Percentiles rank a stretch among this genome's conserved stretches.
Conservation (phyloP, 1,139 yeast species). For the Nakaseomyces nivariensis region DNA sequence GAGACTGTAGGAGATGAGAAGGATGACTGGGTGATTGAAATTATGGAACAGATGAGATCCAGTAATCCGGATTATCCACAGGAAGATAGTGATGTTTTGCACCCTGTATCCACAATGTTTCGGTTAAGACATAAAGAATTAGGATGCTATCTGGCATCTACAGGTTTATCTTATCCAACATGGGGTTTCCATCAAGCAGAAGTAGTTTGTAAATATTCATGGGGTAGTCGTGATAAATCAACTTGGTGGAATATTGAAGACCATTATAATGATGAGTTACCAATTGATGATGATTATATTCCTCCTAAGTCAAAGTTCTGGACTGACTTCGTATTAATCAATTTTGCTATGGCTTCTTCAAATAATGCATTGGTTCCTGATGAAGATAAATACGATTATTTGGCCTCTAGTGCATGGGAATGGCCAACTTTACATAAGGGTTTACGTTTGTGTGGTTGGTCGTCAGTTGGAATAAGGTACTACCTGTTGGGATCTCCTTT, state of each 20-base stretch:
- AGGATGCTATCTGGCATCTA: conserved; percentile 68
- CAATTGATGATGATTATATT: conserved; percentile 35
- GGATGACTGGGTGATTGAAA: conserved; percentile 67
- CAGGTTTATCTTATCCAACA: conserved; percentile 60
- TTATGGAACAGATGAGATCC: conserved; percentile 47
- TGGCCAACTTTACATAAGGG: conserved; percentile 64
- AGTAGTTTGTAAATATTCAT: conserved; percentile 53
- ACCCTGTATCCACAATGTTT: conserved; percentile 63
- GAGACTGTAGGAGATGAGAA: conserved; percentile 45
- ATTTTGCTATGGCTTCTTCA: conserved; percentile 71
- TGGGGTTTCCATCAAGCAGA: conserved; percentile 84
- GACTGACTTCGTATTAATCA: conserved; percentile 58
- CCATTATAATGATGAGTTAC: conserved; percentile 42
- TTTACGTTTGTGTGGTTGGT: conserved; percentile 64
- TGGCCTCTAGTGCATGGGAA: conserved; percentile 72
- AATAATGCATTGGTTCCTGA: conserved; percentile 72
- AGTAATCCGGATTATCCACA: conserved; percentile 34
- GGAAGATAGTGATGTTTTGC: conserved; percentile 39
- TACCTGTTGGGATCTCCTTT: conserved; percentile 61
- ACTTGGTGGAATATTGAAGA: conserved; percentile 80
- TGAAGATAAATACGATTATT: conserved; percentile 50
- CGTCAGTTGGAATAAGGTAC: conserved; percentile 36
- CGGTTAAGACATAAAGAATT: conserved; percentile 50
- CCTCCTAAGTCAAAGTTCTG: conserved; percentile 64
- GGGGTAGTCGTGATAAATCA: conserved; percentile 46